Evolutionary conservation across 305 asterid species (phyloP).

Genomic region (Plantago rigida): DNA sequence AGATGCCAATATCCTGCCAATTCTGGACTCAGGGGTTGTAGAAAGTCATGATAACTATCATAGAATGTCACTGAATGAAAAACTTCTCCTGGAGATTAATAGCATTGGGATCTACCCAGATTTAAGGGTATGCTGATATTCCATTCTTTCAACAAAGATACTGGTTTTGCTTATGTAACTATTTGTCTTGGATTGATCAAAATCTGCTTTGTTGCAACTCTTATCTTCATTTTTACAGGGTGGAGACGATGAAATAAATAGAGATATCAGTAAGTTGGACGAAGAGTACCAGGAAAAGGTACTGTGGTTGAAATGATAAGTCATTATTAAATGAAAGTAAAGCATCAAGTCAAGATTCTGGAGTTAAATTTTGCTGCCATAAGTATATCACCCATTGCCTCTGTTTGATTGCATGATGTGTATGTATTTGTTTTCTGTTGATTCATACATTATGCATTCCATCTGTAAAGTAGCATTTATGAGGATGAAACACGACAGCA

Average conservation of each 20-base stretch:
- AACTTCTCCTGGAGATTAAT: constrained; percentile 65
- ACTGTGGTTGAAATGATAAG: constrained; percentile 24
- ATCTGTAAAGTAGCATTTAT: too few species aligned
- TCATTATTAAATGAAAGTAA: not conserved
- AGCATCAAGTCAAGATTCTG: constrained; percentile 14
- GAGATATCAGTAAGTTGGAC: constrained; percentile 47
- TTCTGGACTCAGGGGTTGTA: constrained; percentile 47
- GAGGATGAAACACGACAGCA: too few species aligned
- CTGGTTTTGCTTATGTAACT: constrained; percentile 19
- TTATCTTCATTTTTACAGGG: constrained; percentile 37
- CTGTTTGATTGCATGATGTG: too few species aligned
- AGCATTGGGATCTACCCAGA: constrained; percentile 79
- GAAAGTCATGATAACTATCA: constrained; percentile 25
- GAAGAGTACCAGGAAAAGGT: constrained; percentile 71
- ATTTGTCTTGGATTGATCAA: constrained; percentile 21
- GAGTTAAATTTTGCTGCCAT: constrained; percentile 5
- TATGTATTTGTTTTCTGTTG: too few species aligned
- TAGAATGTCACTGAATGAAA: constrained; percentile 62
- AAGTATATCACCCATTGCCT: not conserved
- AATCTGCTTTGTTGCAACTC: constrained; percentile 21
- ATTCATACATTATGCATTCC: too few species aligned
- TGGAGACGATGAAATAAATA: constrained; percentile 56
- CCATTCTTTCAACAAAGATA: constrained; percentile 16
- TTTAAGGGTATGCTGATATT: constrained; percentile 48
- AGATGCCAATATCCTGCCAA: constrained; percentile 34